phyloP scores from a whole-genome alignment of 2,329 filamentous ascomycete species.

The Exophiala sp. region DNA sequence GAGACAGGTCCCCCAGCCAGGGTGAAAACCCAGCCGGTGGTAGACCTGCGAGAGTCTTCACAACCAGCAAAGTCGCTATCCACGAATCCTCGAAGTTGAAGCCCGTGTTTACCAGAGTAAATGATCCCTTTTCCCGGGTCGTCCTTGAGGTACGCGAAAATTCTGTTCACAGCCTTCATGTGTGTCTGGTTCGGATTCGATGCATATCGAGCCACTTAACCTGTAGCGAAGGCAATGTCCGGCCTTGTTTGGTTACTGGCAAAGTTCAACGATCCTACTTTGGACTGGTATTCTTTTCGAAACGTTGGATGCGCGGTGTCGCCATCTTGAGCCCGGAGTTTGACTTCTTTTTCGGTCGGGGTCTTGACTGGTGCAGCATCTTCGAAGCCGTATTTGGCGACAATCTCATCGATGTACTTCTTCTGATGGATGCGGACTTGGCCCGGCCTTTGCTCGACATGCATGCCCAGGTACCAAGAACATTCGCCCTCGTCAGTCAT shows the following conservation, averaged over 20 bases:
- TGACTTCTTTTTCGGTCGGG: background rate
- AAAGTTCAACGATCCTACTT: conserved; percentile 8
- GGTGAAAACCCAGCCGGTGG: conserved; percentile 28
- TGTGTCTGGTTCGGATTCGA: conserved; percentile 3
- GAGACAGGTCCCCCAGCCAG: conserved; percentile 27
- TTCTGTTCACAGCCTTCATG: background rate
- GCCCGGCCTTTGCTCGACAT: background rate
- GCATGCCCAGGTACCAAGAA: conserved; percentile 14
- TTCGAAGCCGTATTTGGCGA: conserved; percentile 7
- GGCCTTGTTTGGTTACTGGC: background rate
- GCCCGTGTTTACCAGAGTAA: background rate
- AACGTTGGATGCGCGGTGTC: background rate
- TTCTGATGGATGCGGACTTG: conserved; percentile 8
- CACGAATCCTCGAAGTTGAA: background rate
- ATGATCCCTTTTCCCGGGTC: background rate
- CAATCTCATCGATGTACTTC: conserved; percentile 9
- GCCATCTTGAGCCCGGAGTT: background rate
- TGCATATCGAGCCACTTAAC: background rate
- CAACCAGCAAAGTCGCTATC: conserved; percentile 7
- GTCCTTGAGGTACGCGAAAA: background rate
- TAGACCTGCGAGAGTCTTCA: conserved; percentile 16
- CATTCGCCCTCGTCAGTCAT: conserved; percentile 16
- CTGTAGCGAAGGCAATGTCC: conserved; percentile 4
- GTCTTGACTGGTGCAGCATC: background rate
- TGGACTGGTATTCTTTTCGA: conserved; percentile 6